Evolutionary conservation across 2,329 filamentous ascomycete species (phyloP).

Genomic region (Orbilia quercus): DNA sequence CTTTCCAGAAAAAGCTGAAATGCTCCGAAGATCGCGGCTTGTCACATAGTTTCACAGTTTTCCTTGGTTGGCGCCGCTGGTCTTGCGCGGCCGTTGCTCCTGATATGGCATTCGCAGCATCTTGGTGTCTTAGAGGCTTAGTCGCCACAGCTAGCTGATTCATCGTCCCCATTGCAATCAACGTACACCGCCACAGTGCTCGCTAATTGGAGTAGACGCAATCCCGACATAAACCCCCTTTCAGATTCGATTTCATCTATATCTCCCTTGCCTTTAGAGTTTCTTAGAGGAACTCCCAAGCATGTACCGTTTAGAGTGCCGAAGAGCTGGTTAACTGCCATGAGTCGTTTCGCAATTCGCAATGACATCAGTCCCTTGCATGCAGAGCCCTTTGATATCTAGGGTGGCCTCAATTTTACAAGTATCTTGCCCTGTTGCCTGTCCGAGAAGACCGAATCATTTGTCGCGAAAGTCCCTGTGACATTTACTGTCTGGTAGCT

Average conservation of each 20-base stretch:
- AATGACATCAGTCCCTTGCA: constrained; percentile 49
- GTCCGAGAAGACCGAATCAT: constrained; percentile 30
- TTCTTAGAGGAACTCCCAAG: constrained; percentile 2
- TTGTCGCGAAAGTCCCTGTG: constrained; percentile 35
- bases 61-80: constrained; percentile 27
- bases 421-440: constrained; percentile 24
- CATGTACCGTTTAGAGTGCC: constrained; percentile 23
- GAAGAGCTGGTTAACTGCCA: constrained; percentile 18
- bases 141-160: constrained; percentile 41
- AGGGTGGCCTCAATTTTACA: constrained; percentile 29
- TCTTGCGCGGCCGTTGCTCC: constrained; percentile 35
- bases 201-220: constrained; percentile 18
- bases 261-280: constrained; percentile 25
- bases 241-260: constrained; percentile 4
- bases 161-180: background rate
- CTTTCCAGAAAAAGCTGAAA: constrained; percentile 55
- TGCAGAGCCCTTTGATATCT: constrained; percentile 26
- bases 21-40: constrained; percentile 49
- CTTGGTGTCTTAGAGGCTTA: constrained; percentile 24
- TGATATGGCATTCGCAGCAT: constrained; percentile 12
- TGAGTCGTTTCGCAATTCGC: constrained; percentile 43
- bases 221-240: constrained; percentile 8
- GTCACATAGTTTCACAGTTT: constrained; percentile 49
- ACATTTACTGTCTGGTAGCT: constrained; percentile 43
- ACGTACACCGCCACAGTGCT: constrained; percentile 36